Conservation (phyloP, 176 grass and related monocot genomes). For the Chrysopogon serrulatus region DNA sequence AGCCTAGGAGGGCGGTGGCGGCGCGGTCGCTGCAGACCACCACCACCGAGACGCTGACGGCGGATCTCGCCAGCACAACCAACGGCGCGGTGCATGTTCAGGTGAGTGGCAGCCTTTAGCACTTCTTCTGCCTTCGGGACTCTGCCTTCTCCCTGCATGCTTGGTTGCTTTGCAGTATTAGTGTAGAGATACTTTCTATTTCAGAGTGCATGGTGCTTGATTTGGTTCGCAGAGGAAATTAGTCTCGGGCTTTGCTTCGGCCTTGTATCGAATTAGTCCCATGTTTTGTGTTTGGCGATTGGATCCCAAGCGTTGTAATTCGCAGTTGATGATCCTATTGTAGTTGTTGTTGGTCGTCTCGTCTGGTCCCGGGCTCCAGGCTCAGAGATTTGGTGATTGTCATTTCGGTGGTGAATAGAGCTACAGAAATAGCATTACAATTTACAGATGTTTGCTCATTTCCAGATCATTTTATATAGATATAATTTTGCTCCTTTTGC, state of each 20-base stretch:
- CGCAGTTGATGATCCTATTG: background rate
- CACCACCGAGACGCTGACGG: conserved; percentile 24
- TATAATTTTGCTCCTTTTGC: background rate
- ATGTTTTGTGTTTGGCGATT: background rate
- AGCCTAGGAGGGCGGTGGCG: conserved; percentile 34
- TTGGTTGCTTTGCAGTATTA: background rate
- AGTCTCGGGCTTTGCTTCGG: background rate
- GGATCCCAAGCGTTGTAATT: conserved; percentile 4
- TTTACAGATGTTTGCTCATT: background rate
- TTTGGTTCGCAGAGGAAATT: background rate
- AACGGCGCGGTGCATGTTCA: conserved; percentile 53
- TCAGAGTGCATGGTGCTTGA: background rate
- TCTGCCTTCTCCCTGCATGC: background rate
- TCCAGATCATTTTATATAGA: background rate
- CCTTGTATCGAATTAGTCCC: background rate
- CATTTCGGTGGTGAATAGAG: background rate
- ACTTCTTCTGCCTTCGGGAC: background rate
- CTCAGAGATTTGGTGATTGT: background rate
- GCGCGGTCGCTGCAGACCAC: conserved; percentile 44
- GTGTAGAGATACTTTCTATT: background rate
- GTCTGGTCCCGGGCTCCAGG: background rate
- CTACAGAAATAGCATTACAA: background rate
- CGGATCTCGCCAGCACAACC: conserved; percentile 44
- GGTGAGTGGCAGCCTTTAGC: conserved; percentile 16
- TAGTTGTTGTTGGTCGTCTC: background rate